Conservation (phyloP, 2,329 filamentous ascomycete species). For the Exophiala spinifera region DNA sequence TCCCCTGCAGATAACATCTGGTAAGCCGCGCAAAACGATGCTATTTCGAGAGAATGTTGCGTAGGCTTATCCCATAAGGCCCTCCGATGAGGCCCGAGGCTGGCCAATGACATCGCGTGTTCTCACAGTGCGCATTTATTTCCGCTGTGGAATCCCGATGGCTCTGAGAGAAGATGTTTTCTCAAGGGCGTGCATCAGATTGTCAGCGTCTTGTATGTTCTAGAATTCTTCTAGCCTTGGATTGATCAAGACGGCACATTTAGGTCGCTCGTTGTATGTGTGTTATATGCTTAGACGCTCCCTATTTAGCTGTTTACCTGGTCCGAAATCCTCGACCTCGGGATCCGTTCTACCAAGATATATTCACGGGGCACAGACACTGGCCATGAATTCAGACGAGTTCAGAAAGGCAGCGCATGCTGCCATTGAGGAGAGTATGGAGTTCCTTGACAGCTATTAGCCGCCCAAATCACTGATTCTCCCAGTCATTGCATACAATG, state of each 20-base stretch:
- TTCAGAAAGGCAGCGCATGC: slow-evolving; percentile 74
- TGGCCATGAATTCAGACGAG: slow-evolving; percentile 70
- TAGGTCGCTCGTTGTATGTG: neutral
- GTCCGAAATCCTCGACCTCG: neutral
- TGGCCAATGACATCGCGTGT: too few species aligned
- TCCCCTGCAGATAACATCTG: too few species aligned
- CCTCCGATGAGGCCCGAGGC: too few species aligned
- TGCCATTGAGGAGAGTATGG: slow-evolving; percentile 77
- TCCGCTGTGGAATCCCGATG: too few species aligned
- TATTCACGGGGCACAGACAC: slow-evolving; percentile 1
- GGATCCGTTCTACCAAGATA: too few species aligned
- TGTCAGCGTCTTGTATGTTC: neutral
- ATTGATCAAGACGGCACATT: neutral
- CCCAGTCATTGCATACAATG: slow-evolving; percentile 78
- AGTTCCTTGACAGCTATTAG: slow-evolving; percentile 3
- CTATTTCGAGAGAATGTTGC: too few species aligned
- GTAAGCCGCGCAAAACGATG: neutral
- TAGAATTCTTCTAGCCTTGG: neutral
- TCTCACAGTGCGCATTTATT: too few species aligned
- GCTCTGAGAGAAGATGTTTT: too few species aligned
- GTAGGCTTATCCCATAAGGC: too few species aligned
- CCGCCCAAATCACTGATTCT: slow-evolving; percentile 16
- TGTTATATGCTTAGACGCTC: neutral
- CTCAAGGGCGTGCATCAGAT: neutral
- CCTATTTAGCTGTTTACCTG: neutral